Evolutionary conservation across 148 eudicot species (phyloP), one percentile per base, ranked within the genome.

Genomic region (Bassia scoparia): DNA sequence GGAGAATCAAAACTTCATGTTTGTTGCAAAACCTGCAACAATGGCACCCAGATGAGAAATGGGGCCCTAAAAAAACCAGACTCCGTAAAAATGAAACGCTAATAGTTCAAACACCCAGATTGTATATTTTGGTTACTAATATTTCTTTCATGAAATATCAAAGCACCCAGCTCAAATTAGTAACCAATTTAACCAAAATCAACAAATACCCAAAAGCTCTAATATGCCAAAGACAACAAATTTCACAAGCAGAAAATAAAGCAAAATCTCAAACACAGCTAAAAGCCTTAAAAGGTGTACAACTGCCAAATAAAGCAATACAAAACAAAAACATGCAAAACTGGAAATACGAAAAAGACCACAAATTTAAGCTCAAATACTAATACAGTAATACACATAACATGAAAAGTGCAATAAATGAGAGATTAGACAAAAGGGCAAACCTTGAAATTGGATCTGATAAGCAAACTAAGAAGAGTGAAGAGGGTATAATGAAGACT

Each of bases 371-470:
- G 30, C 14, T 49, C 34, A 58, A 59, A 71, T 38, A 30, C n/a
- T 7, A 74, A 33, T 26, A 21, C 33, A 11, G 12, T 3, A 30
- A 21, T 27, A 35, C 61, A 61, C 48, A 50, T 10, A 49, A 75
- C 14, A 53, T 21, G 49, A 27, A 27, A 52, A 61, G 0, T 13
- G 3, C 30, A 31, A 20, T 16, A 12, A 55, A 29, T 24, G 24
- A 58, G 43, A 60, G 24, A 65, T 29, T 31, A 26, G 17, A 52
- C 26, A 71, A 77, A 53, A 69, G 62, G n/a, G n/a, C 35, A 37
- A 62, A 80, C 80, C 70, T 76, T 74, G 77, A 72, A 76, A 71
- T 62, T 80, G 83, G 83, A 81, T 81, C 83, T 73, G 73, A 68
- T 70, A 53, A 72, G 69, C 31, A 48, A 73, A 49, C 49, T 11